Percentiles rank a stretch among this genome's conserved stretches.
Evolutionary conservation across 305 asterid genomes (phyloP).

Genomic region (Andrographis paniculata): DNA sequence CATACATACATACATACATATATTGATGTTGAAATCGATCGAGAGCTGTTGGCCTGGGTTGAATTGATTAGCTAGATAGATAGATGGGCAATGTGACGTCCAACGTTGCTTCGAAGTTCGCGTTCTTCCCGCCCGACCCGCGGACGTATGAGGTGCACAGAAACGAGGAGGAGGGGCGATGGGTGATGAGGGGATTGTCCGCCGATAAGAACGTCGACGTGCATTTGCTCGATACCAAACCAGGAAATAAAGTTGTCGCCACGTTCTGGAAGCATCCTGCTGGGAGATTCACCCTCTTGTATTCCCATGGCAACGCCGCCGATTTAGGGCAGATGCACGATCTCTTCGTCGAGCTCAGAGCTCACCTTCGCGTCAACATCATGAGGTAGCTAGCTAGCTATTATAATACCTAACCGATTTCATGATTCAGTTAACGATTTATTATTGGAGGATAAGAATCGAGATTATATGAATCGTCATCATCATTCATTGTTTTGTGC

Average conservation of each 20-base stretch:
- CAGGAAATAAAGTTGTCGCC: constrained; percentile 75
- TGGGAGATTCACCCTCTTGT: constrained; percentile 70
- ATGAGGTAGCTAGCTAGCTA: constrained; percentile 46
- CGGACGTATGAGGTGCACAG: constrained; percentile 77
- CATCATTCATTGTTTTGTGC: no score
- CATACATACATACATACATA: no score
- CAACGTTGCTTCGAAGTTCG: no score
- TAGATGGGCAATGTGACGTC: no score
- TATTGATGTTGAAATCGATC: no score
- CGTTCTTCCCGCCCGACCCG: constrained; percentile 42
- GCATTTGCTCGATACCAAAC: constrained; percentile 72
- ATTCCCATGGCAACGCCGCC: constrained; percentile 98
- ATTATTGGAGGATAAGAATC: background rate
- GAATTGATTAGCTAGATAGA: no score
- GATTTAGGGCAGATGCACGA: constrained; percentile 98
- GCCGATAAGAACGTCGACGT: constrained; percentile 80
- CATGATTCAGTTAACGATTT: constrained; percentile 15
- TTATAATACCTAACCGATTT: constrained; percentile 3
- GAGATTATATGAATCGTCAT: constrained; percentile 11
- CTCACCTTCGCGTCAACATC: constrained; percentile 91
- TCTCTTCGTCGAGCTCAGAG: constrained; percentile 92
- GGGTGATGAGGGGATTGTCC: constrained; percentile 67
- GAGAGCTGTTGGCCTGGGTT: no score
- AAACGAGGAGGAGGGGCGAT: constrained; percentile 52
- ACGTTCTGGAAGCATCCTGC: constrained; percentile 87